Evolutionary conservation across 2,329 filamentous ascomycete species (phyloP), one percentile per base, ranked within the genome.

Genomic region (Fusarium coicis): DNA sequence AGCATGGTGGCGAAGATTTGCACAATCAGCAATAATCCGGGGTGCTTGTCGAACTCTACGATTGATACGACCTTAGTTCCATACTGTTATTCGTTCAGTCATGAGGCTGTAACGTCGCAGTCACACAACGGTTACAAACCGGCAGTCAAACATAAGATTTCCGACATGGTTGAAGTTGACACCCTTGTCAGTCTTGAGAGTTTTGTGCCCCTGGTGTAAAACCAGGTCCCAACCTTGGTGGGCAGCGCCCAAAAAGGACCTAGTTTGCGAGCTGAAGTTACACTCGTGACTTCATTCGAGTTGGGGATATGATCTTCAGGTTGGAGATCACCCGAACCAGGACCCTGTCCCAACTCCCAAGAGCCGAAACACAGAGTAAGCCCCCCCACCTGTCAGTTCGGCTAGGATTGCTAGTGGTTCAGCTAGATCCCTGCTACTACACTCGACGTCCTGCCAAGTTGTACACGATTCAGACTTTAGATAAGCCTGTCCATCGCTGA

Each of bases 301-400:
- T 66, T 55, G 18, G 46, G 56, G 57, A 49, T 39, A 57, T 50
- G 49, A 58, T 71, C 54, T 55, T 49, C 70, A 63, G 40, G 62
- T 57, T 55, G 59, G 53, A 64, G 60, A 74, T 73, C 56, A 67
- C 44, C 47, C 61, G 56, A 66, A 68, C 53, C 57, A 54, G 54
- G 53, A 30, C 55, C 49, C 44, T 55, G 65, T 40, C 43, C 36
- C 36, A 16, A 36, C 36, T 36, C 36, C 28, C 26, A 70, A 56
- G 57, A 74, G 66, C 66, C 70, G 57, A 69, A 69, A 52, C 42
- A 34, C 54, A 60, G 52, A 54, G 37, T 30, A 36, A 52, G 42
- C 54, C 47, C 67, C 72, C 72, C 72, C 72, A 64, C 72, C 72
- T 74, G 68, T 73, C 72, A 74, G 63, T 73, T 73, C 63, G 72